These are phyloP conservation scores for Hypsizygus ulmarius DNA, from an alignment of 1,284 basidiomycete species.

Conservation along the genomic window DNA sequence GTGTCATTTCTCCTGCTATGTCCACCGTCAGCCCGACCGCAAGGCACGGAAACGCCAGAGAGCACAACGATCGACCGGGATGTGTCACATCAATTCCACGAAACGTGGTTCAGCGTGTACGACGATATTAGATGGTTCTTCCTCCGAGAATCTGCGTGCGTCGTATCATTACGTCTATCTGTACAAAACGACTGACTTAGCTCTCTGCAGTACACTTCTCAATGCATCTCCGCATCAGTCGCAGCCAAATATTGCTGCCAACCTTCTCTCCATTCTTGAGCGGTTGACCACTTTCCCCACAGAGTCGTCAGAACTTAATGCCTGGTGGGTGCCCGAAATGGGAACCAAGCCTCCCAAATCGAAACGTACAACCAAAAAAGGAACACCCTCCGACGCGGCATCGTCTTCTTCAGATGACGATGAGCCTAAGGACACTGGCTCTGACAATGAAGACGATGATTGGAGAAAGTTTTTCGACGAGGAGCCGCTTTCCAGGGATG, in stretches of 20 bases:
- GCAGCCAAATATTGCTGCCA: conserved; percentile 48
- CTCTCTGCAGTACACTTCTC: conserved; percentile 33
- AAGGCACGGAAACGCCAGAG: conserved; percentile 12
- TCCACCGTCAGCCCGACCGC: conserved; percentile 47
- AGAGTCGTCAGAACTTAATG: conserved; percentile 69
- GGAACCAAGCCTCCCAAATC: conserved; percentile 55
- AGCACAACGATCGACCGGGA: conserved; percentile 49
- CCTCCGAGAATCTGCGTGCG: conserved; percentile 79
- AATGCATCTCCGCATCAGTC: conserved; percentile 24
- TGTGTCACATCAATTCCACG: conserved; percentile 62
- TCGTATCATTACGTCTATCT: conserved; percentile 18
- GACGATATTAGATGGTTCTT: conserved; percentile 95
- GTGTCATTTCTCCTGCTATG: conserved; percentile 60
- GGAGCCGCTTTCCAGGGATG: conserved; percentile 37
- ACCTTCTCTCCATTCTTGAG: conserved; percentile 77
- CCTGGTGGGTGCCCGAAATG: conserved; percentile 84
- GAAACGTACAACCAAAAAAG: conserved; percentile 34
- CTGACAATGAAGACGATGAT: conserved; percentile 57
- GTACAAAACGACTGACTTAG: conserved; percentile 17
- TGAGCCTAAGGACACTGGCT: conserved; percentile 36
- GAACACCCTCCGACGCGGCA: conserved; percentile 19
- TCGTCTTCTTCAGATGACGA: conserved; percentile 37
- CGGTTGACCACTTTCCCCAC: conserved; percentile 83
- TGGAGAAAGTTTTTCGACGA: conserved; percentile 84
- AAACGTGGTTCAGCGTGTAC: conserved; percentile 74